A percentile compares a stretch with the other conserved stretches of the same genome.
phyloP scores from a whole-genome alignment of 495 filamentous ascomycete genomes.

The Xylaria bambusicola region DNA sequence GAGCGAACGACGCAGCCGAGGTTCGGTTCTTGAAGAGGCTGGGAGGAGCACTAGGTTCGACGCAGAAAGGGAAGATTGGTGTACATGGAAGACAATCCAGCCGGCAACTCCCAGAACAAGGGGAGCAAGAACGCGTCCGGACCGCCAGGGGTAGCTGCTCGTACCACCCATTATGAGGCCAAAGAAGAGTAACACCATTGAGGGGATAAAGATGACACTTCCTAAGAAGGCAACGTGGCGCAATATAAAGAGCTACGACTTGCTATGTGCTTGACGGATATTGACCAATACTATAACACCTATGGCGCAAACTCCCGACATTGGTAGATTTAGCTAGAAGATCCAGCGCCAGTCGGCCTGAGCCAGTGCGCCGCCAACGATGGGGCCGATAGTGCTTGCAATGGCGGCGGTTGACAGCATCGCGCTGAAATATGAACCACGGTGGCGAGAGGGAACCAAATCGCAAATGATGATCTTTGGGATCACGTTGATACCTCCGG shows the following conservation, averaged over 20 bases:
- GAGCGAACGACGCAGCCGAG: slow-evolving; percentile 57
- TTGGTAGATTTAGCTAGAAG: not conserved
- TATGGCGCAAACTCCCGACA: not conserved
- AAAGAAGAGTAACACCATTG: slow-evolving; percentile 57
- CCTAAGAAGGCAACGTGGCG: slow-evolving; percentile 4
- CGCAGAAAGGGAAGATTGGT: not conserved
- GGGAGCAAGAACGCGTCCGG: slow-evolving; percentile 3
- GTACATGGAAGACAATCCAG: slow-evolving; percentile 1
- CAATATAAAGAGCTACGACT: not conserved
- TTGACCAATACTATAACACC: not conserved
- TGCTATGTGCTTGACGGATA: not conserved
- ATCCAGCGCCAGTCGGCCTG: slow-evolving; percentile 6
- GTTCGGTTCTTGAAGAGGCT: slow-evolving; percentile 63
- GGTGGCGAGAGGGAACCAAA: slow-evolving; percentile 18
- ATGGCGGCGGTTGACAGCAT: slow-evolving; percentile 7
- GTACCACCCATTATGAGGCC: slow-evolving; percentile 63
- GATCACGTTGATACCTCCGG: slow-evolving; percentile 70
- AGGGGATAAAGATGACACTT: not conserved
- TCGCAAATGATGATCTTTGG: slow-evolving; percentile 73
- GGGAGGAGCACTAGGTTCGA: slow-evolving; percentile 71
- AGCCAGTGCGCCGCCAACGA: slow-evolving; percentile 9
- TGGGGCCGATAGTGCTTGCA: slow-evolving; percentile 9
- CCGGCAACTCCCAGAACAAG: slow-evolving; percentile 11
- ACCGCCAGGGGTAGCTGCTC: slow-evolving; percentile 50
- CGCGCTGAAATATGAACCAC: slow-evolving; percentile 8